A percentile compares a stretch with the other conserved stretches of the same genome.
Evolutionary conservation across 2,329 filamentous ascomycete genomes (phyloP).

Genomic region (Exophiala dermatitidis): DNA sequence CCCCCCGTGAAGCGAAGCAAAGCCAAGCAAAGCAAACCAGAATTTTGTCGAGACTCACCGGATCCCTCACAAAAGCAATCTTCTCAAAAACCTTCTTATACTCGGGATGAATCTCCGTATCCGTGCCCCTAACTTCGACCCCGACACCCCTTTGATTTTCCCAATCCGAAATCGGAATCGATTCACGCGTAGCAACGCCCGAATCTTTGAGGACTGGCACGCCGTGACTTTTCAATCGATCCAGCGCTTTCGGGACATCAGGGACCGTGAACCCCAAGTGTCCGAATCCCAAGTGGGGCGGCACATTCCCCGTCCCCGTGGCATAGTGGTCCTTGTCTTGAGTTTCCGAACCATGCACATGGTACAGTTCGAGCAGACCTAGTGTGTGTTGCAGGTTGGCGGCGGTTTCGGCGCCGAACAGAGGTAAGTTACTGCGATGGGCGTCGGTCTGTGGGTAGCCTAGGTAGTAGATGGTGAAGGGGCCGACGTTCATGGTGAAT

Average conservation of each 20-base stretch:
- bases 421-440: slow-evolving; percentile 27
- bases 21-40: neutral
- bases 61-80: slow-evolving; percentile 37
- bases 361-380: slow-evolving; percentile 35
- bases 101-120: slow-evolving; percentile 30
- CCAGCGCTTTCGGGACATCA: slow-evolving; percentile 31
- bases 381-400: slow-evolving; percentile 30
- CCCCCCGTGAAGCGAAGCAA: neutral
- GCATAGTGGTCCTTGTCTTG: slow-evolving; percentile 17
- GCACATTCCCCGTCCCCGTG: slow-evolving; percentile 29
- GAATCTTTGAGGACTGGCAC: slow-evolving; percentile 34
- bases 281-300: slow-evolving; percentile 34
- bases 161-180: slow-evolving; percentile 33
- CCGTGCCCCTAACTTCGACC: slow-evolving; percentile 23
- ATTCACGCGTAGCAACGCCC: slow-evolving; percentile 26
- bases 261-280: slow-evolving; percentile 37
- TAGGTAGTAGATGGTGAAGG: slow-evolving; percentile 38
- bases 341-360: slow-evolving; percentile 34
- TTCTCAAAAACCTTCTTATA: slow-evolving; percentile 33
- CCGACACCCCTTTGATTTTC: slow-evolving; percentile 32
- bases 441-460: slow-evolving; percentile 32
- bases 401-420: slow-evolving; percentile 30
- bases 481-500: slow-evolving; percentile 36
- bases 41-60: slow-evolving; percentile 29
- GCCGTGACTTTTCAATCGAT: slow-evolving; percentile 29